Percentiles rank a stretch among this genome's conserved stretches.
Evolutionary conservation across 257 asterid species (phyloP).

Genomic region (Nemophila menziesii): DNA sequence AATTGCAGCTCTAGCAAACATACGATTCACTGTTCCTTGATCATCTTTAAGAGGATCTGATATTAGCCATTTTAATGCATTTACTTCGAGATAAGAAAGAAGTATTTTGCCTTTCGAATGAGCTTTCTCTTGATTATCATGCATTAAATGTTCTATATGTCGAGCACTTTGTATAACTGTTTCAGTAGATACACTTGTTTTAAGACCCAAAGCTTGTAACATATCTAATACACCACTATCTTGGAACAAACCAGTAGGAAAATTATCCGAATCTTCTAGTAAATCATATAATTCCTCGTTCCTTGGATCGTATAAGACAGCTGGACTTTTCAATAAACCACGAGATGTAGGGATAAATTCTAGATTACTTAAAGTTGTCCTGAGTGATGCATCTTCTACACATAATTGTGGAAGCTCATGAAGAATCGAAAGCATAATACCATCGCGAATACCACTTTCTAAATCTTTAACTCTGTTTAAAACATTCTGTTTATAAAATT

Average conservation of each 20-base stretch:
- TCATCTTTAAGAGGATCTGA: conserved; percentile 42
- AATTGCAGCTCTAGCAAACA: conserved; percentile 59
- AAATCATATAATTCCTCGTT: conserved; percentile 78
- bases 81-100: conserved; percentile 84
- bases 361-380: conserved; percentile 48
- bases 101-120: conserved; percentile 70
- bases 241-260: conserved; percentile 57
- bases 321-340: conserved; percentile 61
- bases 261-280: conserved; percentile 72
- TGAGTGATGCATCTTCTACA: conserved; percentile 55
- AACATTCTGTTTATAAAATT: conserved; percentile 53
- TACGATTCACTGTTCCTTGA: conserved; percentile 43
- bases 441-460: conserved; percentile 53
- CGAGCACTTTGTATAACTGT: conserved; percentile 78
- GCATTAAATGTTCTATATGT: conserved; percentile 58
- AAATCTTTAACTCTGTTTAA: conserved; percentile 39
- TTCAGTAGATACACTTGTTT: conserved; percentile 66
- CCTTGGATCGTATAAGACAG: conserved; percentile 71
- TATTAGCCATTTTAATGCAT: conserved; percentile 78
- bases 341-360: conserved; percentile 61
- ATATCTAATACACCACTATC: conserved; percentile 63
- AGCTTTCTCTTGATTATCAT: conserved; percentile 47
- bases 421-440: conserved; percentile 65
- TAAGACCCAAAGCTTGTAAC: conserved; percentile 87
- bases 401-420: conserved; percentile 80